phyloP scores from a whole-genome alignment of 352 stramenopile genomes.

The Phytophthora macrochlamydospora region DNA sequence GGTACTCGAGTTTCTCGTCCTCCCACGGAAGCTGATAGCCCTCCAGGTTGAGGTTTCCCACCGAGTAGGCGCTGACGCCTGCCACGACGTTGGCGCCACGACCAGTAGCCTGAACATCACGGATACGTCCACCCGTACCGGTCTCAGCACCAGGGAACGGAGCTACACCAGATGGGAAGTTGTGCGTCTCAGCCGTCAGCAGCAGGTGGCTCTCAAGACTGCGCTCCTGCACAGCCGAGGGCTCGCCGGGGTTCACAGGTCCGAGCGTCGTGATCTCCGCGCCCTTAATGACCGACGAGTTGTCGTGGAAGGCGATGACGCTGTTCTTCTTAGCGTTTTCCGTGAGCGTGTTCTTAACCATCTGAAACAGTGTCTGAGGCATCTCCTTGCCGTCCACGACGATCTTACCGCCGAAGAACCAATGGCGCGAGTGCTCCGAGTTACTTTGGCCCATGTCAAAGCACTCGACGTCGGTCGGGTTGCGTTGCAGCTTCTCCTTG shows the following conservation, averaged over 20 bases:
- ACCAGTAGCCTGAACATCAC: slow-evolving; percentile 98
- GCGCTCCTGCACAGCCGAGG: slow-evolving; percentile 69
- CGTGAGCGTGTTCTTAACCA: slow-evolving; percentile 98
- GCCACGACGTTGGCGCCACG: slow-evolving; percentile 95
- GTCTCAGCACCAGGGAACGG: slow-evolving; percentile 97
- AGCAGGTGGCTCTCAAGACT: slow-evolving; percentile 94
- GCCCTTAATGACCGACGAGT: slow-evolving; percentile 97
- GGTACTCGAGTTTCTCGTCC: slow-evolving; percentile 91
- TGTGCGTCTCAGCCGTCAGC: slow-evolving; percentile 99
- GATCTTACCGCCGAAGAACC: slow-evolving; percentile 99
- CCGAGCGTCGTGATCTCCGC: slow-evolving; percentile 90
- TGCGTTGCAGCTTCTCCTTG: slow-evolving; percentile 95
- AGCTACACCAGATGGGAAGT: slow-evolving; percentile 97
- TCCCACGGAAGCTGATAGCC: slow-evolving; percentile 98
- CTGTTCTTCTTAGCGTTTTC: slow-evolving; percentile 92
- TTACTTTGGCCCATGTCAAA: slow-evolving; percentile 99
- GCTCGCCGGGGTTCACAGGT: slow-evolving; percentile 64
- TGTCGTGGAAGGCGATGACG: slow-evolving; percentile 99
- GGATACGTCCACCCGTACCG: slow-evolving; percentile 97
- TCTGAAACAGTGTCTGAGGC: slow-evolving; percentile 97
- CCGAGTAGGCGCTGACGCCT: slow-evolving; percentile 87
- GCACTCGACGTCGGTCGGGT: slow-evolving; percentile 99
- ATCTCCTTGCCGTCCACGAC: slow-evolving; percentile 97
- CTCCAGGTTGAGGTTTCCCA: slow-evolving; percentile 97
- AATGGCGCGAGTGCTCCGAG: slow-evolving; percentile 99